Evolutionary conservation across 352 stramenopile species (phyloP).

Genomic region (Phytophthora cactorum): DNA sequence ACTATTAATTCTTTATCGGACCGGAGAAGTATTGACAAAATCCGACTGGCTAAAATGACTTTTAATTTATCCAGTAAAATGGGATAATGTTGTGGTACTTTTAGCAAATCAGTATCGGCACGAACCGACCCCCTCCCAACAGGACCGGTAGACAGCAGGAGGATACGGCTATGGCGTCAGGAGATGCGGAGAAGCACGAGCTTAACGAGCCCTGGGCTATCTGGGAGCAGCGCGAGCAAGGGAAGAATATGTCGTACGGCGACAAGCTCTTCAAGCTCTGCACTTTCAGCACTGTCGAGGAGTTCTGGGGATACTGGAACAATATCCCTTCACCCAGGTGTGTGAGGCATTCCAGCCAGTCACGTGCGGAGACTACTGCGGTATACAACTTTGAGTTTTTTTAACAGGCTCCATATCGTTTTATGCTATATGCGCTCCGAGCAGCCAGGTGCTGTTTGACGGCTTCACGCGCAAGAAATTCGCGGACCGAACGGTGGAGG

Average conservation of each 20-base stretch:
- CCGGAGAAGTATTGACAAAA: no score
- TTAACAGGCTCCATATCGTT: slow-evolving; percentile 11
- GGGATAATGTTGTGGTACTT: no score
- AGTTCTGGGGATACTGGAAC: slow-evolving; percentile 93
- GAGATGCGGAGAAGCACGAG: slow-evolving; percentile 62
- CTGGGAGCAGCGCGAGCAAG: slow-evolving; percentile 86
- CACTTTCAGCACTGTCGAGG: slow-evolving; percentile 85
- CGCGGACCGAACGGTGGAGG: slow-evolving; percentile 92
- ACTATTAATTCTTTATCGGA: no score
- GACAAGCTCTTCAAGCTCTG: slow-evolving; percentile 91
- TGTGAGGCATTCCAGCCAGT: neutral
- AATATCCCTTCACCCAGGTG: slow-evolving; percentile 91
- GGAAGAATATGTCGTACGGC: slow-evolving; percentile 80
- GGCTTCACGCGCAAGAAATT: slow-evolving; percentile 92
- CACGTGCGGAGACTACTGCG: neutral
- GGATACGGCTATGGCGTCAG: slow-evolving; percentile 48
- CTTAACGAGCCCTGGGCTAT: slow-evolving; percentile 88
- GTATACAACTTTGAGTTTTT: neutral
- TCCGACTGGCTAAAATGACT: no score
- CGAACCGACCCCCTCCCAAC: neutral
- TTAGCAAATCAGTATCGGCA: no score
- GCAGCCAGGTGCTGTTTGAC: slow-evolving; percentile 82
- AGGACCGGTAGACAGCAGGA: neutral
- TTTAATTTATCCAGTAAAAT: no score
- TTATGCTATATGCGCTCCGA: neutral